Base-by-base conservation (phyloP, 139 green algal genomes). In the Diplosphaera chodatii region DNA sequence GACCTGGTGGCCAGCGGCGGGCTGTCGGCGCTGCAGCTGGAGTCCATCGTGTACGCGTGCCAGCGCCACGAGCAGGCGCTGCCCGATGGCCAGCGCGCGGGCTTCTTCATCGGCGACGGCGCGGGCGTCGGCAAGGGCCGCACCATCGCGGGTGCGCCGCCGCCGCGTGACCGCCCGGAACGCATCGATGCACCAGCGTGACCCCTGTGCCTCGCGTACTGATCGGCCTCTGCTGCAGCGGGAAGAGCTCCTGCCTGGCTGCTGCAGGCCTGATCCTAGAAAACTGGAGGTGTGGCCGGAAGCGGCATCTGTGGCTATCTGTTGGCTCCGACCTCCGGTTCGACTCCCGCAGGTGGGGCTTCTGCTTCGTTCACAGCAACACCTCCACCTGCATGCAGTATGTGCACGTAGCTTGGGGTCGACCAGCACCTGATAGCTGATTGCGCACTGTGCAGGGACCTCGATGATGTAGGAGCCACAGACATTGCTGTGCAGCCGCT, bases 41-140 rank as follows among this genome's bases (percentile, higher is more conserved):
- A 84, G 56, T 65, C 48, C 64, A 80, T 85, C 69, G 72, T 78
- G 33, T 86, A 81, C 68, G 80, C 80, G 31, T 85, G 80, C 67
- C 74, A 83, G 37, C 56, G 77, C 22, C 77, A 81, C 65, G 67
- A 75, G 25, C 67, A 74, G 65, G 32, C 72, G 34, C 77, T 89
- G 63, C 76, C 77, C 0, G 78, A 85, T 30, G 74, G 67, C 40
- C 63, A 27, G 32, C 71, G 84, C 1, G 72, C 41, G 23, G 84
- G 81, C 28, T 88, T 90, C 73, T 86, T 90, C 74, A 83, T 90
- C 33, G 83, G 83, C 21, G 80, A 78, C 68, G 78, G 79, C 27
- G 83, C 84, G 28, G 84, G 84, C 1, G 84, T 90, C 16, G 81
- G 84, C n/a, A 84, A 84, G 66, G 79, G 73, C n/a, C 69, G 73